Percentiles rank a stretch among this genome's conserved stretches.
Conservation (phyloP, 75 land plant genomes). For the Pinus albicaulis region DNA sequence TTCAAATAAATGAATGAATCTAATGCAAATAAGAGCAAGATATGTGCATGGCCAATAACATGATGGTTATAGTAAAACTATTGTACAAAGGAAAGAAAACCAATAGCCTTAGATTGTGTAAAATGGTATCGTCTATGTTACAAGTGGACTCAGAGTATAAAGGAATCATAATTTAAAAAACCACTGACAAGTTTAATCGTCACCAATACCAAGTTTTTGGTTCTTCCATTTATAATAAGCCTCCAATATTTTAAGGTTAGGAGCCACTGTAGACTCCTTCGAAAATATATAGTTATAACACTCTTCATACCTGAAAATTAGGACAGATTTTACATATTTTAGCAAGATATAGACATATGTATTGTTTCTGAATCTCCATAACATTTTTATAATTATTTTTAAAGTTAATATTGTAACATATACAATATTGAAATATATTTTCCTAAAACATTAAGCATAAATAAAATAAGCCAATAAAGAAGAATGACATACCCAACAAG, state of each 20-base stretch:
- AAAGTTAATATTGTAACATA: no score
- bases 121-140: neutral
- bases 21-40: no score
- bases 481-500: constrained; percentile 54
- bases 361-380: neutral
- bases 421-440: no score
- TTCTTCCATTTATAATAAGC: constrained; percentile 93
- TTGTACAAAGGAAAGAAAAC: neutral
- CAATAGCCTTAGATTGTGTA: neutral
- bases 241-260: constrained; percentile 85
- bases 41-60: neutral
- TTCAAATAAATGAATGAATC: no score
- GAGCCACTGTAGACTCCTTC: constrained; percentile 66
- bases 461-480: neutral
- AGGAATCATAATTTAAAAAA: neutral
- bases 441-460: neutral
- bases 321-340: neutral
- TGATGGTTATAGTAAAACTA: neutral
- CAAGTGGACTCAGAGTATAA: neutral
- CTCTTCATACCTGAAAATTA: constrained; percentile 63
- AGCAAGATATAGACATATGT: neutral
- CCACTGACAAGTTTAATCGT: constrained; percentile 18
- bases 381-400: no score
- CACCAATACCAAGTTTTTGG: constrained; percentile 54
- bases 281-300: constrained; percentile 86